A percentile compares a stretch with the other conserved stretches of the same genome.
phyloP scores from a whole-genome alignment of 768 basidiomycete species.

The Cystoderma amianthinum region DNA sequence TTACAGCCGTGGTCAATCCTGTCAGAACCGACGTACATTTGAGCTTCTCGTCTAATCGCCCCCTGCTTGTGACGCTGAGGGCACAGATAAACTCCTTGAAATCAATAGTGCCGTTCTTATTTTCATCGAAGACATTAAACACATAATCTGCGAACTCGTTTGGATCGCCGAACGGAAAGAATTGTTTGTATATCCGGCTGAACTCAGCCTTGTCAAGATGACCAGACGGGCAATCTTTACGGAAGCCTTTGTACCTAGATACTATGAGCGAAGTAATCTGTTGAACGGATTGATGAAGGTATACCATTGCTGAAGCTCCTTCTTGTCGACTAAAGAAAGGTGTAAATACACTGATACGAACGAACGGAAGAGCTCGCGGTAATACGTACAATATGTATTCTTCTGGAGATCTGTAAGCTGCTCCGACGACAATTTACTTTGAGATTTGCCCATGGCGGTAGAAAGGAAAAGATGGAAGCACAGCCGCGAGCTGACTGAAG shows the following conservation, averaged over 20 bases:
- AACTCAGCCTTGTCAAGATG: constrained; percentile 95
- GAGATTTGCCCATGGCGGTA: constrained; percentile 89
- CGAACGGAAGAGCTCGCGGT: constrained; percentile 5
- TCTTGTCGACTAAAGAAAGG: constrained; percentile 73
- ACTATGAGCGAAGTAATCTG: constrained; percentile 5
- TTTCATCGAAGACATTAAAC: constrained; percentile 95
- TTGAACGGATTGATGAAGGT: constrained; percentile 3
- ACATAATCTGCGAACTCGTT: constrained; percentile 96
- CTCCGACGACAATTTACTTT: constrained; percentile 91
- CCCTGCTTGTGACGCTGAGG: constrained; percentile 89
- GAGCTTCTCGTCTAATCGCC: constrained; percentile 93
- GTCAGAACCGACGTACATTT: constrained; percentile 62
- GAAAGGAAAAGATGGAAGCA: constrained; percentile 10
- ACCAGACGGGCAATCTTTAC: constrained; percentile 97
- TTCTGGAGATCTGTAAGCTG: constrained; percentile 94
- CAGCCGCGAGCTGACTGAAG: neutral
- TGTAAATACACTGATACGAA: constrained; percentile 7
- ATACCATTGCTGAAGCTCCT: constrained; percentile 93
- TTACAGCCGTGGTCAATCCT: constrained; percentile 2
- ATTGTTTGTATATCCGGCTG: constrained; percentile 97
- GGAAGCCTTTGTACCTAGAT: constrained; percentile 97
- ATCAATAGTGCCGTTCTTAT: constrained; percentile 96
- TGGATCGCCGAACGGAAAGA: constrained; percentile 99
- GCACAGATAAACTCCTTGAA: constrained; percentile 99
- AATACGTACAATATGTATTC: constrained; percentile 86